phyloP scores from a whole-genome alignment of 1,139 yeast genomes.

The Kodamaea suecica region DNA sequence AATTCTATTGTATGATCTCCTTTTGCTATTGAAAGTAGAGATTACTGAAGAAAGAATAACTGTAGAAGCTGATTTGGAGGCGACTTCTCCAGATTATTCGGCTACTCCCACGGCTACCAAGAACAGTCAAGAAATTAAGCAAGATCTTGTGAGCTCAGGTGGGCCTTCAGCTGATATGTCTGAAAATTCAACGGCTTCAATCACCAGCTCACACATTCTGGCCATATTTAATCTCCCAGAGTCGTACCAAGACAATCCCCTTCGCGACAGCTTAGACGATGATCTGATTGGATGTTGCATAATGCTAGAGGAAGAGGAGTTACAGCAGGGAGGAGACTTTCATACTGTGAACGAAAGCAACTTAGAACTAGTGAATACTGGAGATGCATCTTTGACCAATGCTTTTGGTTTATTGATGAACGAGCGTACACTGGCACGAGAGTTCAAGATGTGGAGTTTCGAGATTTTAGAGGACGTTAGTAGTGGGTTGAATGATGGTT shows the following conservation, averaged over 20 bases:
- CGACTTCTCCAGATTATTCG: conserved; percentile 2
- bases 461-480: conserved; percentile 71
- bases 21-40: conserved; percentile 51
- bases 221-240: conserved; percentile 37
- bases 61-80: conserved; percentile 12
- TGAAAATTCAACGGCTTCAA: neutral
- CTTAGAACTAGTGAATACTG: conserved; percentile 21
- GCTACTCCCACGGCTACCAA: neutral
- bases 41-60: conserved; percentile 22
- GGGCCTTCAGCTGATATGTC: neutral
- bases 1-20: conserved; percentile 60
- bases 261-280: conserved; percentile 22
- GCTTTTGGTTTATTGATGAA: conserved; percentile 21
- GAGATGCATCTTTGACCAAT: conserved; percentile 18
- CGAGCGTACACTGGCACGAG: conserved; percentile 4
- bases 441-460: conserved; percentile 43
- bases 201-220: conserved; percentile 5
- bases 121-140: neutral
- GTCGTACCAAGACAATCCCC: conserved; percentile 27
- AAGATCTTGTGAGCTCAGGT: neutral
- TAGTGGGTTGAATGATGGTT: conserved; percentile 59
- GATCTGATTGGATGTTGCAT: conserved; percentile 24
- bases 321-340: conserved; percentile 33
- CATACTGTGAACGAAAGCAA: conserved; percentile 30
- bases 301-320: conserved; percentile 35